Evolutionary conservation across 352 stramenopile species (phyloP).

Genomic region (Phytophthora fragariae): DNA sequence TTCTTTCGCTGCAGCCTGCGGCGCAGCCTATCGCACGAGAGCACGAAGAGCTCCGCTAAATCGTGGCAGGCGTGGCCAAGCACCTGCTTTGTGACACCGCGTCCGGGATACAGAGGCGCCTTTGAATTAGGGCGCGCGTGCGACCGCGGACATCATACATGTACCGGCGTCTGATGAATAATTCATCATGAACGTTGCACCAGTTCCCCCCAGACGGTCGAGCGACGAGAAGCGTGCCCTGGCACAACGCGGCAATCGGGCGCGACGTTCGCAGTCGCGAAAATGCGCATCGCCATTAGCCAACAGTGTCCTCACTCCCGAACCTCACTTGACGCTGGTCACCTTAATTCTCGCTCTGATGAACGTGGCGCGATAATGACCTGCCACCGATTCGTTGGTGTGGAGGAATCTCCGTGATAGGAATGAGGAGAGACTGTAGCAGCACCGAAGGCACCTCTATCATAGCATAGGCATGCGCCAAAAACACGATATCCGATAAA

Average conservation of each 20-base stretch:
- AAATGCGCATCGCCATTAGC: conserved; percentile 2
- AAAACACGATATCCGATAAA: not conserved
- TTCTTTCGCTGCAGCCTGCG: conserved; percentile 23
- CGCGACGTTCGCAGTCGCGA: not conserved
- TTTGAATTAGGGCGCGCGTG: conserved; percentile 1
- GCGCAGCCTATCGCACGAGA: not conserved
- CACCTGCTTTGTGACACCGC: conserved; percentile 12
- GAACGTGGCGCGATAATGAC: not conserved
- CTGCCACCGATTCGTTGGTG: too few species aligned
- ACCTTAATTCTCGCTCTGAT: not conserved
- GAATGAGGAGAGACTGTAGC: too few species aligned
- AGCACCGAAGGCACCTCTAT: too few species aligned
- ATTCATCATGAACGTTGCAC: conserved; percentile 11
- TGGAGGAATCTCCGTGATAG: too few species aligned
- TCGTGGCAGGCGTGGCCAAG: not conserved
- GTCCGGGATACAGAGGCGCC: conserved; percentile 16
- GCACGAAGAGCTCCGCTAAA: conserved; percentile 18
- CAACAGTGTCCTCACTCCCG: not conserved
- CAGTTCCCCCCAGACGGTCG: conserved; percentile 11
- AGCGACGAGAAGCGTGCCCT: not conserved
- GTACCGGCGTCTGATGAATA: conserved; percentile 3
- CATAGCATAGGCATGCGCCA: too few species aligned
- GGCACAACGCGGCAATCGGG: too few species aligned
- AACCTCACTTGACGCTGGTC: not conserved
- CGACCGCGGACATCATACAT: conserved; percentile 9